Evolutionary conservation across 208 protist species (phyloP).

Genomic region (Acanthamoeba sp.): DNA sequence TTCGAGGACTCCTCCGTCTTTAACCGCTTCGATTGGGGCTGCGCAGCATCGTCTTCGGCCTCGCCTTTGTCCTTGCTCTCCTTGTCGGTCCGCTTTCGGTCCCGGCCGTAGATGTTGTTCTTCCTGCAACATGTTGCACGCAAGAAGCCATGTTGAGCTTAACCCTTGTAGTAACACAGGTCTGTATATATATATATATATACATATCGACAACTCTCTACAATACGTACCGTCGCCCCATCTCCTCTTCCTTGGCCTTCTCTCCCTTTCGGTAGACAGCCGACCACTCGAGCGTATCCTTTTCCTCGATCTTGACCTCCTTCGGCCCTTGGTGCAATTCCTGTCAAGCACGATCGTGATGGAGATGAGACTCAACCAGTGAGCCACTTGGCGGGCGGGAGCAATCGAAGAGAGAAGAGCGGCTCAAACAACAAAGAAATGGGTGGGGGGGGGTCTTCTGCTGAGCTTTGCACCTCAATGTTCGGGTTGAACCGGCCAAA

Average conservation of each 20-base stretch:
- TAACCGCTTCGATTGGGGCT: background rate
- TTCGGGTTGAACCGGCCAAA: conserved; percentile 17
- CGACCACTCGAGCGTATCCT: conserved; percentile 34
- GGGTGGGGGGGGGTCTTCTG: too few species aligned
- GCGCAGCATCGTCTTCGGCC: background rate
- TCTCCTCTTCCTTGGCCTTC: background rate
- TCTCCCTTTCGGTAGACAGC: conserved; percentile 1
- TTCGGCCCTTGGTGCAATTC: background rate
- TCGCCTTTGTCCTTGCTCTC: background rate
- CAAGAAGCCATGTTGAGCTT: background rate
- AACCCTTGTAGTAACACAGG: too few species aligned
- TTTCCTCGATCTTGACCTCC: background rate
- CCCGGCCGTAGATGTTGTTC: conserved; percentile 17
- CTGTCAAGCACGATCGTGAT: background rate
- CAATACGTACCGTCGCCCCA: background rate
- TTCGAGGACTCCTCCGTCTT: background rate
- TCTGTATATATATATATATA: too few species aligned
- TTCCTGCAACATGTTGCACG: background rate
- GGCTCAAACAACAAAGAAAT: too few species aligned
- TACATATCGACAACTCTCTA: too few species aligned
- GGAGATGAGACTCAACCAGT: background rate
- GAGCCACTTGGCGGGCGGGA: too few species aligned
- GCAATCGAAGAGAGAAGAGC: too few species aligned
- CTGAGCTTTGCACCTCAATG: background rate
- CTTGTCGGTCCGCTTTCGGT: background rate